Evolutionary conservation across 2,329 filamentous ascomycete genomes (phyloP).

Genomic region (Trichoderma atrobrunneum): DNA sequence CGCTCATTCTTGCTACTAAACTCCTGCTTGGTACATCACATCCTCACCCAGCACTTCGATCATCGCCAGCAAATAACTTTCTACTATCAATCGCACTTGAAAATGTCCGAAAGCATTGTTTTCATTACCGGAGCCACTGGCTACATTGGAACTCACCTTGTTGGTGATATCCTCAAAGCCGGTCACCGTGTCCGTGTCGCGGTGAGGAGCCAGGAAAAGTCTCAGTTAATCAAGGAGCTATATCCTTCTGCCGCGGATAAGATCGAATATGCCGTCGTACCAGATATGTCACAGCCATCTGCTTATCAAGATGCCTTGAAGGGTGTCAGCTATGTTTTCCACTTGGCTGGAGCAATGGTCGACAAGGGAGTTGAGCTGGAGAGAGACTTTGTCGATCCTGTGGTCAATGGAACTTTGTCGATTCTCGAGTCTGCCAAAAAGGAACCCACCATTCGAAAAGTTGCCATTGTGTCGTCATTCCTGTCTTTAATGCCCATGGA

Average conservation of each 20-base stretch:
- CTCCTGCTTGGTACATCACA: background rate
- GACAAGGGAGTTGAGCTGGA: constrained; percentile 19
- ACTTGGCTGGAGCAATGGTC: constrained; percentile 25
- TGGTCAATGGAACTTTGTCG: constrained; percentile 18
- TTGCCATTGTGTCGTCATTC: constrained; percentile 21
- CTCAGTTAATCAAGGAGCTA: constrained; percentile 3
- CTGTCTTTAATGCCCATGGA: constrained; percentile 19
- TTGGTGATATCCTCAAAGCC: constrained; percentile 10
- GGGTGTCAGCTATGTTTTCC: constrained; percentile 36
- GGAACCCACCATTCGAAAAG: constrained; percentile 13
- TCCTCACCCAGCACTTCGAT: background rate
- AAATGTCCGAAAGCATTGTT: constrained; percentile 6
- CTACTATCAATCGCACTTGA: background rate
- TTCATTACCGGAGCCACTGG: constrained; percentile 23
- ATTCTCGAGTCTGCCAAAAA: constrained; percentile 19
- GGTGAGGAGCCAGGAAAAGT: constrained; percentile 19
- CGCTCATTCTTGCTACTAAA: background rate
- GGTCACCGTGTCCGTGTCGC: constrained; percentile 21
- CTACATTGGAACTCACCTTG: constrained; percentile 21
- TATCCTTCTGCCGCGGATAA: constrained; percentile 13
- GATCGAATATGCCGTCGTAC: constrained; percentile 8
- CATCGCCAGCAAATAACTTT: background rate
- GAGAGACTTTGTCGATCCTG: constrained; percentile 20
- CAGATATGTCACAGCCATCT: constrained; percentile 29
- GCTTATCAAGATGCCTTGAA: constrained; percentile 37